A percentile compares a stretch with the other conserved stretches of the same genome.
These are phyloP conservation scores for Brassica balearica DNA, from an alignment of 441 rosid genomes.

Conservation along the genomic window DNA sequence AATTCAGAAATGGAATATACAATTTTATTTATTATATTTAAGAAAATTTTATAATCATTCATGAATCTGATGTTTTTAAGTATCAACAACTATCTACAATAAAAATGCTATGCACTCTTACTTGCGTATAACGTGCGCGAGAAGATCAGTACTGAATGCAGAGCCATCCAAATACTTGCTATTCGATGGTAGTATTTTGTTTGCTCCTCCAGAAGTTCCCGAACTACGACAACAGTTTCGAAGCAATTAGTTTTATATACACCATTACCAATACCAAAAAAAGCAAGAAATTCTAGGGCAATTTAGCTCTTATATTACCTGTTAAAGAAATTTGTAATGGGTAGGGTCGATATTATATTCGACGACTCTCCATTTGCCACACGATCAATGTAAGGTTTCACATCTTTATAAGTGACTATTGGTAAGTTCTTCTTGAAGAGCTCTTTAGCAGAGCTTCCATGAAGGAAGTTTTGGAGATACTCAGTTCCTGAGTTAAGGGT, in stretches of 20 bases:
- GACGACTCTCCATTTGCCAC: neutral
- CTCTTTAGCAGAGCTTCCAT: neutral
- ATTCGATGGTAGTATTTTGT: neutral
- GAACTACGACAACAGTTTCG: neutral
- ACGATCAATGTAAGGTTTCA: neutral
- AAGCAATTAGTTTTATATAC: neutral
- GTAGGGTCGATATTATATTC: neutral
- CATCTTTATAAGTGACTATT: neutral
- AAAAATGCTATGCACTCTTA: neutral
- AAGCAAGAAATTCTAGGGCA: neutral
- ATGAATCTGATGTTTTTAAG: neutral
- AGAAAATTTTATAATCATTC: neutral
- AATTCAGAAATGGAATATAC: neutral
- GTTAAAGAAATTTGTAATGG: neutral
- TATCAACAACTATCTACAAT: neutral
- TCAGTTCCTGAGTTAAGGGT: neutral
- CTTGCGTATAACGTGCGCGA: neutral
- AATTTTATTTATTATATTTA: neutral
- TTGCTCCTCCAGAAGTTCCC: conserved; percentile 5
- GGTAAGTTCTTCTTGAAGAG: neutral
- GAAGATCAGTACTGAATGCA: neutral
- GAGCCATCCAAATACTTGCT: neutral
- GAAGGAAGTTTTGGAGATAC: conserved; percentile 4
- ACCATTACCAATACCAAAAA: too few species aligned
- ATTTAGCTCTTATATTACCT: neutral